A percentile compares a stretch with the other conserved stretches of the same genome.
Evolutionary conservation across 306 rosid genomes (phyloP).

Genomic region (Coriaria nepalensis): DNA sequence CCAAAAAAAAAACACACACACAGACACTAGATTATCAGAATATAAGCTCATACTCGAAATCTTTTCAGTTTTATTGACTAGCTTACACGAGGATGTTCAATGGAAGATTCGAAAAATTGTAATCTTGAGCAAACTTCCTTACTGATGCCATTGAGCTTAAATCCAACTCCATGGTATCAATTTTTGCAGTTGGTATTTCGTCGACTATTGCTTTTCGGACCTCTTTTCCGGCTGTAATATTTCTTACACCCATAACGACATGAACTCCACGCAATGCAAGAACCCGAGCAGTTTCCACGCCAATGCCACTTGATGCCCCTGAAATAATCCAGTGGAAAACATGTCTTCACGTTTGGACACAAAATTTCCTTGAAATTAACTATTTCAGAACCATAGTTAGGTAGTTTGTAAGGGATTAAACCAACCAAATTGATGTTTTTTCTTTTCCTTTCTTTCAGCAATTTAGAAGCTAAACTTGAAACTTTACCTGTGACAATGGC

Average conservation of each 20-base stretch:
- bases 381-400: too few species aligned
- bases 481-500: slow-evolving; percentile 56
- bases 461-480: not conserved
- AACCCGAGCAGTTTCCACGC: slow-evolving; percentile 54
- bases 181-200: slow-evolving; percentile 47
- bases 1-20: not conserved
- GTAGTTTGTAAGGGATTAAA: too few species aligned
- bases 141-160: slow-evolving; percentile 58
- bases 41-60: too few species aligned
- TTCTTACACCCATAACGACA: slow-evolving; percentile 66
- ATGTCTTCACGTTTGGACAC: too few species aligned
- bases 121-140: slow-evolving; percentile 45
- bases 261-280: slow-evolving; percentile 69
- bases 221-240: slow-evolving; percentile 28
- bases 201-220: slow-evolving; percentile 38
- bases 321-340: slow-evolving; percentile 7
- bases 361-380: too few species aligned
- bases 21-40: too few species aligned
- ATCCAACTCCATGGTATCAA: slow-evolving; percentile 57
- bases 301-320: slow-evolving; percentile 86
- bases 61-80: not conserved
- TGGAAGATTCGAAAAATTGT: slow-evolving; percentile 42
- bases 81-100: slow-evolving; percentile 75
- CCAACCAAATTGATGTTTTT: not conserved
- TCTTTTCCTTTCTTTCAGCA: too few species aligned